Base-by-base conservation (phyloP, 306 rosid genomes). In the Gastrolobium bilobum region DNA sequence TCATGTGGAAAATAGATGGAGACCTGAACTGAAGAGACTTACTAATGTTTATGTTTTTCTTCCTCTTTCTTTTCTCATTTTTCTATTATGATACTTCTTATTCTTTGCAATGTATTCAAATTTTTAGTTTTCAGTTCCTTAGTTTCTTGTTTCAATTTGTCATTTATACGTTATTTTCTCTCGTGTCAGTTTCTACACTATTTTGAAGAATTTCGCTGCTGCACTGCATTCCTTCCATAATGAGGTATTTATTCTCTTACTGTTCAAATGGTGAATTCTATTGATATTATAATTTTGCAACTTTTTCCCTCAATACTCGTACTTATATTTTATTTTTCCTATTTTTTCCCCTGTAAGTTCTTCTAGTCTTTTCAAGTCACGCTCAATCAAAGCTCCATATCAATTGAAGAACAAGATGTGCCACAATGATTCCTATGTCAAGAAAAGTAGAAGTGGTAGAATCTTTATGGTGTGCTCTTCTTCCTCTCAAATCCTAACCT, bases 361-460 rank as follows among this genome's bases (percentile, higher is more conserved):
- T 54, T 15, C 51, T 75, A 20, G 38, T 43, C 15, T 57, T 79
- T 50, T 71, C 0, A 20, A 46, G 8, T 30, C 3, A 2, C 26
- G 47, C 43, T 30, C 13, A 2, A 4, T 35, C 50, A 43, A 50
- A 52, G 5, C 77, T 30, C 11, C 79, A 6, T 7, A 46, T 2
- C 51, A 0, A 20, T 20, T 20, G 26, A 20, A 20, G 3, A 0
- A 29, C 7, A 75, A 57, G 68, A 95, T 96, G 99, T 88, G 89
- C 60, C 98, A 96, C 77, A 89, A 88, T 89, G 90, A 89, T 84
- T 86, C 98, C 2, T 93, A 85, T 80, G 91, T 83, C 48, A 93
- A 93, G 90, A 90, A 91, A 86, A 91, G 93, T 35, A 91, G 64
- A 77, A 86, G 73, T 9, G 99, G 98, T 84, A 96, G 79, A 85